Conservation (phyloP, 305 asterid species). For the Fraxinus angustifolia region DNA sequence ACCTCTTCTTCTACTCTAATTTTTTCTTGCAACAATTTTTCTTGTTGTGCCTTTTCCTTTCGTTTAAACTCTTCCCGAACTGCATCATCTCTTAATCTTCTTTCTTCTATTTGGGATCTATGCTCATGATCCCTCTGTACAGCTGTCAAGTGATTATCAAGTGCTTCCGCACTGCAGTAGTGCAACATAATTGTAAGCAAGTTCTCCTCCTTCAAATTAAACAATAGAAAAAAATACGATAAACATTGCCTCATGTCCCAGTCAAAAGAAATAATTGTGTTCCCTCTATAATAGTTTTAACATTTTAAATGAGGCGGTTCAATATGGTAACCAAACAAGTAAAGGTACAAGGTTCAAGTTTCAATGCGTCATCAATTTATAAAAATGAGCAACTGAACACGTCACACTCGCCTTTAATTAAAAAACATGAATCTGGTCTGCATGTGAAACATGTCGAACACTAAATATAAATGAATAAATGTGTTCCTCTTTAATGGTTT, state of each 20-base stretch:
- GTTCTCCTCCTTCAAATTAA: slow-evolving; percentile 17
- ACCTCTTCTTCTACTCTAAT: slow-evolving; percentile 83
- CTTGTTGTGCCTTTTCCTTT: slow-evolving; percentile 70
- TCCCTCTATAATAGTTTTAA: not conserved
- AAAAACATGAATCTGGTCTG: not conserved
- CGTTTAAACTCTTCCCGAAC: slow-evolving; percentile 83
- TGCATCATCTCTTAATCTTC: slow-evolving; percentile 80
- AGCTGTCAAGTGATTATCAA: slow-evolving; percentile 79
- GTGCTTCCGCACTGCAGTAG: slow-evolving; percentile 73
- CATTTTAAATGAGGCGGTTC: not conserved
- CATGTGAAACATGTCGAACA: not conserved
- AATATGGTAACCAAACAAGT: not conserved
- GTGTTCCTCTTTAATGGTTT: not conserved
- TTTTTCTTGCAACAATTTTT: slow-evolving; percentile 57
- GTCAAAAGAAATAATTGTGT: not conserved
- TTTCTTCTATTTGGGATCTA: slow-evolving; percentile 81
- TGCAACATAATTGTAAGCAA: slow-evolving; percentile 29
- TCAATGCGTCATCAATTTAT: not conserved
- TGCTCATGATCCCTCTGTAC: slow-evolving; percentile 89
- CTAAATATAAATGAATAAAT: not conserved
- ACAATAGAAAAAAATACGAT: not conserved
- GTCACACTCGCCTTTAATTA: not conserved
- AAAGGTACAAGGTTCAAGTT: not conserved
- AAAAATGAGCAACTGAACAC: not conserved
- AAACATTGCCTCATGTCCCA: not conserved